Conservation (phyloP, 208 protist species). For the Wallacemonas sp. region DNA sequence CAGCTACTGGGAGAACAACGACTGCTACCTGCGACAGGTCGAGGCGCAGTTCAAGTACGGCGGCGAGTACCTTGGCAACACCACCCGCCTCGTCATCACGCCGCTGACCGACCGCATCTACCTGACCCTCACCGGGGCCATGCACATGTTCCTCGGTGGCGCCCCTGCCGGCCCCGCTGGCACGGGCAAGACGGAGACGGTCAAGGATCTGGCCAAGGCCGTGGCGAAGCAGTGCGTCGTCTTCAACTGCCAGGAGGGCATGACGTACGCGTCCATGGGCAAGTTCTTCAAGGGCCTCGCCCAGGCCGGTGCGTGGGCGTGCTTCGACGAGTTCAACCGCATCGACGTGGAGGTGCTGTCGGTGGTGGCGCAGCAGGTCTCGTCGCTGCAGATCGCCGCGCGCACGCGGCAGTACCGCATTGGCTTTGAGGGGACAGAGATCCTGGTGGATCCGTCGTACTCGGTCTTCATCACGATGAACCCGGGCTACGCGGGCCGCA, state of each 20-base stretch:
- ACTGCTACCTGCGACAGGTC: slow-evolving; percentile 91
- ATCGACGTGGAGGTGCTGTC: slow-evolving; percentile 98
- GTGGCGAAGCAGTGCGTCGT: slow-evolving; percentile 98
- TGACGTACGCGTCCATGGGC: slow-evolving; percentile 96
- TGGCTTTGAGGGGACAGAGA: slow-evolving; percentile 95
- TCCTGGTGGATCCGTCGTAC: slow-evolving; percentile 93
- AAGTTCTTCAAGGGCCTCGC: slow-evolving; percentile 98
- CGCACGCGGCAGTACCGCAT: slow-evolving; percentile 82
- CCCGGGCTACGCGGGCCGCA: slow-evolving; percentile 97
- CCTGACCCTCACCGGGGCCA: slow-evolving; percentile 95
- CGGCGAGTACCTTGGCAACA: slow-evolving; percentile 97
- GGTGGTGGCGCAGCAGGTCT: slow-evolving; percentile 97
- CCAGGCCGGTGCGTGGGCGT: slow-evolving; percentile 96
- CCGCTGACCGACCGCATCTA: slow-evolving; percentile 97
- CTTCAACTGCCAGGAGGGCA: slow-evolving; percentile 98
- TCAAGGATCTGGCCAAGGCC: slow-evolving; percentile 98
- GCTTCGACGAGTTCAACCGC: slow-evolving; percentile 99
- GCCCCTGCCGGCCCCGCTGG: slow-evolving; percentile 93
- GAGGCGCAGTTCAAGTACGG: slow-evolving; percentile 95
- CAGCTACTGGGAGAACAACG: slow-evolving; percentile 96
- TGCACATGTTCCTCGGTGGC: slow-evolving; percentile 96
- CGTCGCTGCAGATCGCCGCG: slow-evolving; percentile 92
- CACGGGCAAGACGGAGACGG: slow-evolving; percentile 97
- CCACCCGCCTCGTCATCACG: slow-evolving; percentile 96
- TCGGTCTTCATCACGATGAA: slow-evolving; percentile 99